phyloP scores from a whole-genome alignment of 352 stramenopile genomes.

The Phytopythium kandeliae region DNA sequence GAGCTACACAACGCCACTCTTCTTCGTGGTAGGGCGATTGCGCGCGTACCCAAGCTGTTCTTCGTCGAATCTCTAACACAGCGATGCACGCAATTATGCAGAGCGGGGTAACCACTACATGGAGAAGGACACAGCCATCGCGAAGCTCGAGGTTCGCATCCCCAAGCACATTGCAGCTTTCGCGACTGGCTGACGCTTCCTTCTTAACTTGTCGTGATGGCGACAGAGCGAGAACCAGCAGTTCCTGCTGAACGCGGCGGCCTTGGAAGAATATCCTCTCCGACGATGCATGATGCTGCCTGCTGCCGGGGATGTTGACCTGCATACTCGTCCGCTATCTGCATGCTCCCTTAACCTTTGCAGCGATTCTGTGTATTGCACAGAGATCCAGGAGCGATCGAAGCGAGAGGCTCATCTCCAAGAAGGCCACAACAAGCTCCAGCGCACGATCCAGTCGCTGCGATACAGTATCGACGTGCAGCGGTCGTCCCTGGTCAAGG shows the following conservation, averaged over 20 bases:
- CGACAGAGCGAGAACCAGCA: conserved; percentile 74
- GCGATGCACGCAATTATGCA: neutral
- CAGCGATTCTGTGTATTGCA: conserved; percentile 28
- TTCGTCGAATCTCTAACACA: neutral
- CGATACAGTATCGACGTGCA: conserved; percentile 47
- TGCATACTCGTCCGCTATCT: neutral
- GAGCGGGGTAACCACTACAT: conserved; percentile 13
- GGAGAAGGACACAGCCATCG: conserved; percentile 46
- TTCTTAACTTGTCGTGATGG: neutral
- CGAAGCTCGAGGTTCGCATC: conserved; percentile 60
- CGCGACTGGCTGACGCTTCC: neutral
- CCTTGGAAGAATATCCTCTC: conserved; percentile 86
- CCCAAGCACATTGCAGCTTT: neutral
- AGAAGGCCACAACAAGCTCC: conserved; percentile 58
- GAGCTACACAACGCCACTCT: conserved; percentile 20
- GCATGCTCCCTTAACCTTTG: conserved; percentile 48
- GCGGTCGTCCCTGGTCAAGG: conserved; percentile 40
- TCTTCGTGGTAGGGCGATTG: neutral
- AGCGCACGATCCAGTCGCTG: conserved; percentile 56
- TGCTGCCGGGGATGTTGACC: neutral
- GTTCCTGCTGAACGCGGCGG: conserved; percentile 71
- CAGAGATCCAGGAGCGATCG: conserved; percentile 75
- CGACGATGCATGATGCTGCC: conserved; percentile 11
- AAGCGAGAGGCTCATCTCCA: conserved; percentile 57
- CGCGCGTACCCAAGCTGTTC: neutral